Percentiles rank a stretch among this genome's conserved stretches.
Conservation (phyloP, 163 green algal species). For the Chlorella variabilis region DNA sequence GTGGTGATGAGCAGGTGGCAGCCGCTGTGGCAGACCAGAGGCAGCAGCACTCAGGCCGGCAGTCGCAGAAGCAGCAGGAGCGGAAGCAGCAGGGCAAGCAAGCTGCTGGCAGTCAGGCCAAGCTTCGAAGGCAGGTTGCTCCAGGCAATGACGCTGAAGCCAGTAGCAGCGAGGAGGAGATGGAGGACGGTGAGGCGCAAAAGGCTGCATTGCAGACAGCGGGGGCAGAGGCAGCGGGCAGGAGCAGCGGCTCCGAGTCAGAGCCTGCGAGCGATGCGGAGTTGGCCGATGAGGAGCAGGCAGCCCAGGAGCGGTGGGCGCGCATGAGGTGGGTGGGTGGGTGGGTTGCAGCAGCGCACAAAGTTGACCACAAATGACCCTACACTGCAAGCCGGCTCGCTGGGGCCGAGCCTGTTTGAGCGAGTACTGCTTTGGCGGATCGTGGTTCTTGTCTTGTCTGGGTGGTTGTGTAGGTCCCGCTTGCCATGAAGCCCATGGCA, state of each 20-base stretch:
- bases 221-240: neutral
- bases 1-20: neutral
- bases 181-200: neutral
- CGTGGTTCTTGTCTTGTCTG: too few relatives aligned
- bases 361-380: neutral
- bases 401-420: slow-evolving; percentile 3
- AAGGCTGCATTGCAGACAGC: neutral
- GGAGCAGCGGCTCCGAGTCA: slow-evolving; percentile 4
- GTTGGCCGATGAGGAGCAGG: slow-evolving; percentile 42
- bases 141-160: neutral
- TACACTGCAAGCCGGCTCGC: slow-evolving; percentile 1
- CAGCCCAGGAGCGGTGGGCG: slow-evolving; percentile 58
- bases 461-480: neutral
- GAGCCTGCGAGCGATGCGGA: slow-evolving; percentile 18
- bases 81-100: neutral
- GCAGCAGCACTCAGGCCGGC: neutral
- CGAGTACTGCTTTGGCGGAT: too few relatives aligned
- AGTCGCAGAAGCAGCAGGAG: slow-evolving; percentile 29
- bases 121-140: neutral
- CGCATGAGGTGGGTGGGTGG: slow-evolving; percentile 56
- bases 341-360: neutral
- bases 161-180: neutral
- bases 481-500: too few relatives aligned
- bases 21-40: neutral
- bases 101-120: neutral